Percentiles rank a stretch among this genome's conserved stretches.
These are phyloP conservation scores for Conringia planisiliqua DNA, from an alignment of 345 rosid species.

Conservation along the genomic window DNA sequence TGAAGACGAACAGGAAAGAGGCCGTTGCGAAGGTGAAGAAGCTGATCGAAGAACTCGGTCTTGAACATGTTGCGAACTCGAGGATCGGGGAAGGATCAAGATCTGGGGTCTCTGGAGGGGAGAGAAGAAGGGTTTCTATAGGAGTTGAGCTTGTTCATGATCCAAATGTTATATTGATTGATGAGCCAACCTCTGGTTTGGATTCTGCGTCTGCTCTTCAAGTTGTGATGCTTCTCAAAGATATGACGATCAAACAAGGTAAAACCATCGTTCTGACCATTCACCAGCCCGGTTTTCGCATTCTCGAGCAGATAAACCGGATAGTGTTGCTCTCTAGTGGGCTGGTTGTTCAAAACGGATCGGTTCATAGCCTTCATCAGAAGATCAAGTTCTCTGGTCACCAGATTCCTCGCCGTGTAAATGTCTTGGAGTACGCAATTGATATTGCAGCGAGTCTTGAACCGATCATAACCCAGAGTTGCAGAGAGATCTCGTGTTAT, in stretches of 20 bases:
- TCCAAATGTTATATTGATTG: conserved; percentile 75
- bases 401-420: conserved; percentile 59
- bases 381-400: conserved; percentile 56
- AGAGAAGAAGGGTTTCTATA: conserved; percentile 80
- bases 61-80: conserved; percentile 55
- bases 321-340: conserved; percentile 75
- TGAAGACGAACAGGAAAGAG: conserved; percentile 46
- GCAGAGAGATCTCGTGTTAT: conserved; percentile 26
- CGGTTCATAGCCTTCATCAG: conserved; percentile 50
- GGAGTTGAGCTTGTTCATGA: conserved; percentile 93
- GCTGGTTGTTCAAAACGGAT: conserved; percentile 53
- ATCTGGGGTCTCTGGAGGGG: conserved; percentile 86
- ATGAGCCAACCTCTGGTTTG: conserved; percentile 96
- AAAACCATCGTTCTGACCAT: conserved; percentile 81
- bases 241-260: conserved; percentile 61
- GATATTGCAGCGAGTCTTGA: conserved; percentile 53
- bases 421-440: conserved; percentile 83
- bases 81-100: conserved; percentile 62
- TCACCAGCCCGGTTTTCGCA: conserved; percentile 92
- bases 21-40: conserved; percentile 49
- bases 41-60: conserved; percentile 68
- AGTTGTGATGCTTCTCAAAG: conserved; percentile 57
- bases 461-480: conserved; percentile 12
- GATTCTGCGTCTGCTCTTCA: conserved; percentile 91
- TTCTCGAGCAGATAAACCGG: conserved; percentile 64